Evolutionary conservation across 1,139 yeast species (phyloP), one percentile per base, ranked within the genome.

Genomic region (Wickerhamomyces sp.): DNA sequence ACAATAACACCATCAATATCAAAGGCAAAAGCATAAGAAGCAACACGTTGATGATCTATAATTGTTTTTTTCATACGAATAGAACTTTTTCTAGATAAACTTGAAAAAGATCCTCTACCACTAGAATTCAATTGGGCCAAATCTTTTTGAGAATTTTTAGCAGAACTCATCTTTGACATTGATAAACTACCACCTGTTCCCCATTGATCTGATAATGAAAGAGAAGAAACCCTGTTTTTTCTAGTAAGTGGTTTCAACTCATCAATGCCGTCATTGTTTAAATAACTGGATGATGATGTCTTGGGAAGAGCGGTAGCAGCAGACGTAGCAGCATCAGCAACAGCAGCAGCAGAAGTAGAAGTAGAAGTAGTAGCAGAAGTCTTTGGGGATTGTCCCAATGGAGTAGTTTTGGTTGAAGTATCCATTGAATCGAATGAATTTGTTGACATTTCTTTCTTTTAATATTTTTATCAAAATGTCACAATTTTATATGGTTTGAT

Each of bases 1-100:
- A 85, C 80, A 41, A 86, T 76, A 38, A 86, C 95, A 40, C 95
- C 95, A 61, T 86, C 95, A 46, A 86, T 87, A 67, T 86, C 95
- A 61, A 86, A 87, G 42, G 94, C 90, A 68, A 86, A 86, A 1
- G 95, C 94, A 61, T 85, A 86, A 11, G 88, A 81, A 6, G 93
- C 93, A 42, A 85, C 81, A 62, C 90, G 72, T 37, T 68, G 76
- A 61, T 84, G 90, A 60, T 82, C 86, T 55, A 83, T 73, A 18
- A 79, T 74, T 3, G 65, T 52, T 58, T 71, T 78, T 67, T 73
- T 77, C 45, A 80, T 67, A 46, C 69, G 69, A 46, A 75, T 65
- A 36, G 81, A 75, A 8, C 81, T 72, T 53, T 75, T 68, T 58
- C 83, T 67, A 9, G 81, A 75, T 8, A 56, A 37, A 15, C 46